phyloP scores from a whole-genome alignment of 768 basidiomycete genomes.

The Mycena indigotica region DNA sequence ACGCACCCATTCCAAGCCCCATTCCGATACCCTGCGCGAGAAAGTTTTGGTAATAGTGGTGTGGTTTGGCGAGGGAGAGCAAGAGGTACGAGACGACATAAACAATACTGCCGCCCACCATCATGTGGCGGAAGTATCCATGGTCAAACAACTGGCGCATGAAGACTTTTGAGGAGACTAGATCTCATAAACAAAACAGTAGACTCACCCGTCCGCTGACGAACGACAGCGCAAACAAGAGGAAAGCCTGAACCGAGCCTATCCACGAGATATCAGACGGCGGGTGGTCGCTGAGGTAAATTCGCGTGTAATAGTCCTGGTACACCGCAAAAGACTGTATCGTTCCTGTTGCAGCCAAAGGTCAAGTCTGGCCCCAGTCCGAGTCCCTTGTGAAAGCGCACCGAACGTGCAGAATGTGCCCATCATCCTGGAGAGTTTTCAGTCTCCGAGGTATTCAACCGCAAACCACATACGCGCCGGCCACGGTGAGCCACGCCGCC shows the following conservation, averaged over 20 bases:
- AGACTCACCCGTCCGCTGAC: slow-evolving; percentile 17
- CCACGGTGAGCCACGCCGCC: slow-evolving; percentile 19
- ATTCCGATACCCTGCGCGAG: slow-evolving; percentile 29
- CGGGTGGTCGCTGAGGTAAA: slow-evolving; percentile 16
- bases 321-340: slow-evolving; percentile 20
- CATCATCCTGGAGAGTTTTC: neutral
- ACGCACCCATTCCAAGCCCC: slow-evolving; percentile 36
- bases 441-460: neutral
- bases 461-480: slow-evolving; percentile 8
- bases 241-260: slow-evolving; percentile 8
- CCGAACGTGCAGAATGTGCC: slow-evolving; percentile 21
- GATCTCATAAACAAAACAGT: slow-evolving; percentile 3
- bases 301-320: slow-evolving; percentile 22
- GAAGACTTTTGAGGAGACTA: neutral
- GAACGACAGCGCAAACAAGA: neutral
- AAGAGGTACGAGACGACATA: slow-evolving; percentile 28
- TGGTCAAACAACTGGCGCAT: slow-evolving; percentile 20
- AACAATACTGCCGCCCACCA: slow-evolving; percentile 15
- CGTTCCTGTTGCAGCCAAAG: no score
- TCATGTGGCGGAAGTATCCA: slow-evolving; percentile 18
- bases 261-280: slow-evolving; percentile 20
- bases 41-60: slow-evolving; percentile 30
- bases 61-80: slow-evolving; percentile 27
- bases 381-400: no score
- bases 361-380: no score